These are phyloP conservation scores for Penicillium brasilianum DNA, from an alignment of 2,329 filamentous ascomycete genomes.

Conservation along the genomic window DNA sequence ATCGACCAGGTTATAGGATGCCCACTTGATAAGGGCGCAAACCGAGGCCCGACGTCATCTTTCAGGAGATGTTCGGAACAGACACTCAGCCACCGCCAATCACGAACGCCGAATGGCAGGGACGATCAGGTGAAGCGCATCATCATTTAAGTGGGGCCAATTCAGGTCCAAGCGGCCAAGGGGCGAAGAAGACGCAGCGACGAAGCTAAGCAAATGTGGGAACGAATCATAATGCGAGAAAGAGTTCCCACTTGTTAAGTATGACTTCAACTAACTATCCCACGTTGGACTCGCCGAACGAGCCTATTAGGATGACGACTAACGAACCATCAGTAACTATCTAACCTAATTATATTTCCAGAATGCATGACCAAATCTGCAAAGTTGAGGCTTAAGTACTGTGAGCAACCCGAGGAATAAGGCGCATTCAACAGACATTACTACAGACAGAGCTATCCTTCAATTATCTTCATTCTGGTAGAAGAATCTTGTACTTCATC, in stretches of 20 bases:
- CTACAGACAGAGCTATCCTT: no score
- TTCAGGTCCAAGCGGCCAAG: conserved; percentile 3
- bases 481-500: no score
- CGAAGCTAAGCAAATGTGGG: not conserved
- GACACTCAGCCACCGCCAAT: conserved; percentile 4
- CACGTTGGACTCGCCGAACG: not conserved
- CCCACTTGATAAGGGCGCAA: not conserved
- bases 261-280: not conserved
- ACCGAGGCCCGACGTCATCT: conserved; percentile 8
- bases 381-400: no score
- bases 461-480: no score
- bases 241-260: not conserved
- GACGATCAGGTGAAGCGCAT: not conserved
- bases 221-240: not conserved
- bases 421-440: no score
- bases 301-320: no score
- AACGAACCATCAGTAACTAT: no score
- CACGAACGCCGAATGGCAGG: not conserved
- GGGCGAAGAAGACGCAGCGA: not conserved
- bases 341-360: no score
- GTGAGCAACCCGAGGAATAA: no score
- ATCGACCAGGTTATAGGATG: not conserved
- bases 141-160: not conserved
- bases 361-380: no score
- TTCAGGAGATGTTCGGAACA: not conserved